phyloP scores from a whole-genome alignment of 2,329 filamentous ascomycete genomes.

The Cladosporium sp. region DNA sequence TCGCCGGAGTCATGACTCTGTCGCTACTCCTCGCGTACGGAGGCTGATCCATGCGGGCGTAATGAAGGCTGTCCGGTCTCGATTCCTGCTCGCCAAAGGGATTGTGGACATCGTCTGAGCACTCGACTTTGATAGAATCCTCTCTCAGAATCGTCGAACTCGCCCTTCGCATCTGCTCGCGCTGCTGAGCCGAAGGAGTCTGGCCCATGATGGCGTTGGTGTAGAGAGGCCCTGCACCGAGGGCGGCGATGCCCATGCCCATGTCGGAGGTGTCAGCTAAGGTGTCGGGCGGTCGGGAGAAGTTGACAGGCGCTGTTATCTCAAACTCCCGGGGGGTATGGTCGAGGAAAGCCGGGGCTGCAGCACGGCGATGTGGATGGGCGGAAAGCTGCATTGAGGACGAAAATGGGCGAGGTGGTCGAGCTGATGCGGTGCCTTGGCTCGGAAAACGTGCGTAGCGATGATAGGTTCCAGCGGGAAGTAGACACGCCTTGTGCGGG shows the following conservation, averaged over 20 bases:
- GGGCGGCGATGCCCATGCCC: conserved; percentile 22
- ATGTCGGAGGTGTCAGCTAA: conserved; percentile 17
- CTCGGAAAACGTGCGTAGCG: conserved; percentile 5
- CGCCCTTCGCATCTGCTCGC: conserved; percentile 21
- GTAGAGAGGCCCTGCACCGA: conserved; percentile 18
- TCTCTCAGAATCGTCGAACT: conserved; percentile 25
- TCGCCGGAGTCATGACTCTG: conserved; percentile 31
- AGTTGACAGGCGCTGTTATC: conserved; percentile 22
- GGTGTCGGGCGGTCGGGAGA: conserved; percentile 28
- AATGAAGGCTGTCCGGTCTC: conserved; percentile 20
- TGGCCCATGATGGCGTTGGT: conserved; percentile 28
- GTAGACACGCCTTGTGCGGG: conserved; percentile 1
- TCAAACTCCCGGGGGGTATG: conserved; percentile 32
- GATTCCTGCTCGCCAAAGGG: conserved; percentile 7
- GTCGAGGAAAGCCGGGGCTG: conserved; percentile 29
- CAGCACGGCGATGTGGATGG: conserved; percentile 24
- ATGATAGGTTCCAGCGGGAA: conserved; percentile 4
- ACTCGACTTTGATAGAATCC: conserved; percentile 26
- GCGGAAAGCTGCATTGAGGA: conserved; percentile 33
- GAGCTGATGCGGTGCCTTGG: conserved; percentile 6
- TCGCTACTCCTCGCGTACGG: conserved; percentile 22
- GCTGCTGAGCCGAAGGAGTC: conserved; percentile 20
- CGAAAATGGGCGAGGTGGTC: conserved; percentile 17
- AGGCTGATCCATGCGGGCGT: conserved; percentile 24
- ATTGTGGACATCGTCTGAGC: conserved; percentile 10